These are phyloP conservation scores for Jatropha multifida DNA, from an alignment of 441 rosid genomes.

Conservation along the genomic window DNA sequence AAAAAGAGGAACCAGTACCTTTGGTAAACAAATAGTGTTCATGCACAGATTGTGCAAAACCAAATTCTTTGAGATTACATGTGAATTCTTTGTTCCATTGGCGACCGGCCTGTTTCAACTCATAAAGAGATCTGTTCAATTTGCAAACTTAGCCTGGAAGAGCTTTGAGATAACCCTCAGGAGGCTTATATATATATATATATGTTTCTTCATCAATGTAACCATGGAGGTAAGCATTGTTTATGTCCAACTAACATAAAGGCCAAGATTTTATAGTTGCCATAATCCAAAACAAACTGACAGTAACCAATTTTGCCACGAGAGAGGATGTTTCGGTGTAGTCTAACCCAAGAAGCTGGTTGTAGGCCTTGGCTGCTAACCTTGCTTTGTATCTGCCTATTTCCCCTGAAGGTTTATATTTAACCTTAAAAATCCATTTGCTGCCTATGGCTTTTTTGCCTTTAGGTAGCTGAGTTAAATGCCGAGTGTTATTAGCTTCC, in stretches of 20 bases:
- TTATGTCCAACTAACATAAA: background rate
- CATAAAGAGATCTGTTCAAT: too few relatives aligned
- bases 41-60: too few relatives aligned
- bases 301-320: too few relatives aligned
- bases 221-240: background rate
- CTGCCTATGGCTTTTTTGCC: slow-evolving; percentile 1
- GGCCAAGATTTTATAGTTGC: too few relatives aligned
- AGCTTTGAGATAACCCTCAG: background rate
- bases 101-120: too few relatives aligned
- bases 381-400: background rate
- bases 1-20: background rate
- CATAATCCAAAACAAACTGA: background rate
- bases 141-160: background rate
- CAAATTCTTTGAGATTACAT: background rate
- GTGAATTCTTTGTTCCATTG: too few relatives aligned
- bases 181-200: background rate
- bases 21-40: too few relatives aligned
- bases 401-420: background rate
- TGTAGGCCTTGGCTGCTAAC: slow-evolving; percentile 11
- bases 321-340: slow-evolving; percentile 15
- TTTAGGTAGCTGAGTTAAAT: background rate
- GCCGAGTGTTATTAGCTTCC: background rate
- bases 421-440: slow-evolving; percentile 17
- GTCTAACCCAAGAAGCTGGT: background rate
- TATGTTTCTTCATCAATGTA: background rate